Base-by-base conservation (phyloP, 2,329 filamentous ascomycete species). In the Fusarium humuli region DNA sequence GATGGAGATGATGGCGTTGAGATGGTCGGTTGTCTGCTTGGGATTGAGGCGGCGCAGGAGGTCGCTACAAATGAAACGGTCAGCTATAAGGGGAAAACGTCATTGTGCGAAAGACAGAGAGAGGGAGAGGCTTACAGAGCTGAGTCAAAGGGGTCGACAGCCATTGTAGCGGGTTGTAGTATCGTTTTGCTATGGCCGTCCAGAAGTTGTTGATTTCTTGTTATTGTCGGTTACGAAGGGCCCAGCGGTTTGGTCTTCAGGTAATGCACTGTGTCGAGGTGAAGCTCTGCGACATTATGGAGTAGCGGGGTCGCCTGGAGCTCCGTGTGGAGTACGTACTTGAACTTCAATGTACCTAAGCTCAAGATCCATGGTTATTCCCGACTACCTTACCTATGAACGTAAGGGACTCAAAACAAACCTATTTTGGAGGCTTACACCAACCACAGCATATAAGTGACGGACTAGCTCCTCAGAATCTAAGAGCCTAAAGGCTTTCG, bases 11-110 rank as follows among this genome's bases (percentile, higher is more conserved):
- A 99, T 94, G 77, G 91, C 88, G 82, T 92, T 91, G 76, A 99
- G 92, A 84, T 99, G 97, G 67, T 88, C 82, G 77, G 94, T 88
- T 58, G 95, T 98, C 82, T 96, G 90, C 80, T 97, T 97, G 45
- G 96, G 96, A 84, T 97, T 97, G 69, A 99, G 92, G 71, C 96
- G 96, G 76, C 96, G 95, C 82, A 99, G 95, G 79, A 99, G 94
- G 86, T 99, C 96, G 78, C 96, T 98, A 16, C 18, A n/a, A 20
- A 20, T 25, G 52, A 40, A 54, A 63, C 48, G 41, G 66, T 63
- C 54, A 73, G 67, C 64, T 57, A 34, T 34, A 49, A 54, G 40
- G 46, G 44, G 45, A 42, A 48, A 49, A 37, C 46, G 50, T 56
- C 30, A 52, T 54, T 50, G 67, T 25, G 47, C 32, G 42, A 40